Evolutionary conservation across 495 filamentous ascomycete genomes (phyloP), one percentile per base, ranked within the genome.

Genomic region (Hypoxylon rickii): DNA sequence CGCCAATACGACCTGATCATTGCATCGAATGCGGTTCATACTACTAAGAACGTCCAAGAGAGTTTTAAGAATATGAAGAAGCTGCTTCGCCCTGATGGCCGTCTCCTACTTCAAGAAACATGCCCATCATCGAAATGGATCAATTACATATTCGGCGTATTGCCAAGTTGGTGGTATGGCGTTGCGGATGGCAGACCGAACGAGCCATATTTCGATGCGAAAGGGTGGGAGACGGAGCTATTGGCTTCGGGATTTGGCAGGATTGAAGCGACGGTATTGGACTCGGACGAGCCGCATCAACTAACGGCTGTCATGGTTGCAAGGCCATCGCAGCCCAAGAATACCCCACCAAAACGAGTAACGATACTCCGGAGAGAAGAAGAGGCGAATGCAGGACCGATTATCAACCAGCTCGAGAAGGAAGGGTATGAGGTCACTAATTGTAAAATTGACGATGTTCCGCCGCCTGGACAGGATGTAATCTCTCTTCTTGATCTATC

Each of bases 111-210:
- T 1, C 46, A 60, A 16, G 65, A 68, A 24, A 17, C 61, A 7
- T 58, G 46, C 4, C 41, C 64, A 11, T 49, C 53, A 2, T 58
- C 61, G 1, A 61, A 57, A 24, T 58, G 52, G 52, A 42, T 60
- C 17, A 52, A 64, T 31, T 67, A 65, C 41, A 46, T 66, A 32
- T 47, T 69, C 55, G 75, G 75, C 0, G 19, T 51, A 1, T 44
- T 71, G 12, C 61, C 67, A 8, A 73, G 61, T 1, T 78, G 75
- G 76, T 78, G 75, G 75, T 42, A 73, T 3, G 70, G 72, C 3
- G 67, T 51, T 12, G 45, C 51, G 3, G 64, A 67, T 19, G 71
- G 72, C 16, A 66, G 75, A 0, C 11, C 37, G 0, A 37, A 70
- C 2, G 36, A 62, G 26, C 75, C 75, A 3, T 74, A 70, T 45